Conservation (phyloP, 2,329 filamentous ascomycete species). For the Geosmithia putterillii region DNA sequence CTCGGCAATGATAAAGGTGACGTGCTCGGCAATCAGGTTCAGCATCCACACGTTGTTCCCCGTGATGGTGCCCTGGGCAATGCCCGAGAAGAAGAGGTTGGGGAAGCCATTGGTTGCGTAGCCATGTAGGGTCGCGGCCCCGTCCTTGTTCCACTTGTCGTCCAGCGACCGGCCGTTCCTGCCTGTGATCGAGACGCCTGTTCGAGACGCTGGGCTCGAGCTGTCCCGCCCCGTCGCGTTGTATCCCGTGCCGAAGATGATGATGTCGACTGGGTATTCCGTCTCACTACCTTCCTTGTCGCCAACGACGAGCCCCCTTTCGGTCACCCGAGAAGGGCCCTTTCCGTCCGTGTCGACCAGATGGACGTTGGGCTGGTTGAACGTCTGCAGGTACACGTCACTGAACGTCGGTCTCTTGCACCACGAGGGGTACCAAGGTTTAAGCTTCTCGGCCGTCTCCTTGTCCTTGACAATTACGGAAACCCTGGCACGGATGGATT, state of each 20-base stretch:
- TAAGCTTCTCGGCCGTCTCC: slow-evolving; percentile 36
- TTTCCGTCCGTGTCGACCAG: slow-evolving; percentile 32
- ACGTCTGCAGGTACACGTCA: slow-evolving; percentile 43
- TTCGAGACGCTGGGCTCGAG: slow-evolving; percentile 6
- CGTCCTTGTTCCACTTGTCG: slow-evolving; percentile 27
- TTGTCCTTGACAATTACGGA: slow-evolving; percentile 39
- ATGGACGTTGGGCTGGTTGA: slow-evolving; percentile 46
- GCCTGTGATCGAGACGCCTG: slow-evolving; percentile 22
- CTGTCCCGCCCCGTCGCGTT: slow-evolving; percentile 13
- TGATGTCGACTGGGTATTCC: neutral
- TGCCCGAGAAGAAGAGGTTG: slow-evolving; percentile 37
- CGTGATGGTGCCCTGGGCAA: slow-evolving; percentile 25
- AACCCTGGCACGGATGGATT: slow-evolving; percentile 31
- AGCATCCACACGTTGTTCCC: slow-evolving; percentile 24
- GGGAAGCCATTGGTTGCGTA: slow-evolving; percentile 35
- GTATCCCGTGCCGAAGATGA: slow-evolving; percentile 24
- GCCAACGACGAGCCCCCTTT: slow-evolving; percentile 3
- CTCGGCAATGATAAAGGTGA: slow-evolving; percentile 22
- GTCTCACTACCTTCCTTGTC: too few relatives aligned
- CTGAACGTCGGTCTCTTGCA: slow-evolving; percentile 54
- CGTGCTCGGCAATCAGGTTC: slow-evolving; percentile 24
- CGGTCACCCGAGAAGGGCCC: slow-evolving; percentile 30
- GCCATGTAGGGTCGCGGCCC: slow-evolving; percentile 39
- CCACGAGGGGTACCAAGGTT: slow-evolving; percentile 47
- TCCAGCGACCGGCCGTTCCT: slow-evolving; percentile 27